Percentiles rank a stretch among this genome's conserved stretches.
phyloP scores from a whole-genome alignment of 495 filamentous ascomycete genomes.

The Xylaria nigripes region DNA sequence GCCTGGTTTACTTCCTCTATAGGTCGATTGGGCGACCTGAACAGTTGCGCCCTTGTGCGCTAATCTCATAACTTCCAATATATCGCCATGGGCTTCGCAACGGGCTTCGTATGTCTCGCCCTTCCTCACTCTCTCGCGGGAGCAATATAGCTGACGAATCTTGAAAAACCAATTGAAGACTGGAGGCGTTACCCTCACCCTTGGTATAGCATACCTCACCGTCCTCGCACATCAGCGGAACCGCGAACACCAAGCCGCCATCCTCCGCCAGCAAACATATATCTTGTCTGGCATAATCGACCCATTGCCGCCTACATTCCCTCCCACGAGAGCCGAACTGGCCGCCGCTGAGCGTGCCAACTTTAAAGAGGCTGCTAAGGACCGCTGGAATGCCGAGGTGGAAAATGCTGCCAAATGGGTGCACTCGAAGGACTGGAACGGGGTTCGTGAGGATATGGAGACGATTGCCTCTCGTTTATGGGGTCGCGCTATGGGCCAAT shows the following conservation, averaged over 20 bases:
- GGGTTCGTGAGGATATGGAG: conserved; percentile 49
- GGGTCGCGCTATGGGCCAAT: conserved; percentile 17
- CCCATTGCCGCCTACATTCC: conserved; percentile 36
- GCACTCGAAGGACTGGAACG: conserved; percentile 55
- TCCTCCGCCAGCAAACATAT: conserved; percentile 62
- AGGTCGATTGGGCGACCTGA: conserved; percentile 12
- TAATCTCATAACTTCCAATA: background rate
- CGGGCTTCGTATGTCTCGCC: conserved; percentile 64
- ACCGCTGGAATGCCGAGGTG: conserved; percentile 72
- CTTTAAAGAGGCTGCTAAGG: conserved; percentile 60
- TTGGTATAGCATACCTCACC: conserved; percentile 71
- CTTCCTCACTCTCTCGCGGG: background rate
- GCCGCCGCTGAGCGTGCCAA: conserved; percentile 38
- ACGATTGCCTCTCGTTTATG: conserved; percentile 27
- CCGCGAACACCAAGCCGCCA: conserved; percentile 58
- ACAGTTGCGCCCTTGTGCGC: conserved; percentile 19
- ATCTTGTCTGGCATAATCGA: conserved; percentile 50
- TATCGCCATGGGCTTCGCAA: conserved; percentile 62
- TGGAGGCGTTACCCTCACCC: conserved; percentile 79
- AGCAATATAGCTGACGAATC: conserved; percentile 11
- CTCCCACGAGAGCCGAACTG: conserved; percentile 35
- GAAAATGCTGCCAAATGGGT: conserved; percentile 59
- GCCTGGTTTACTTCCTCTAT: background rate
- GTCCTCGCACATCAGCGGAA: conserved; percentile 64
- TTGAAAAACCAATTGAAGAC: conserved; percentile 39